Percentiles rank a stretch among this genome's conserved stretches.
phyloP scores from a whole-genome alignment of 2,329 filamentous ascomycete species.

The Trichoderma brevicompactum region DNA sequence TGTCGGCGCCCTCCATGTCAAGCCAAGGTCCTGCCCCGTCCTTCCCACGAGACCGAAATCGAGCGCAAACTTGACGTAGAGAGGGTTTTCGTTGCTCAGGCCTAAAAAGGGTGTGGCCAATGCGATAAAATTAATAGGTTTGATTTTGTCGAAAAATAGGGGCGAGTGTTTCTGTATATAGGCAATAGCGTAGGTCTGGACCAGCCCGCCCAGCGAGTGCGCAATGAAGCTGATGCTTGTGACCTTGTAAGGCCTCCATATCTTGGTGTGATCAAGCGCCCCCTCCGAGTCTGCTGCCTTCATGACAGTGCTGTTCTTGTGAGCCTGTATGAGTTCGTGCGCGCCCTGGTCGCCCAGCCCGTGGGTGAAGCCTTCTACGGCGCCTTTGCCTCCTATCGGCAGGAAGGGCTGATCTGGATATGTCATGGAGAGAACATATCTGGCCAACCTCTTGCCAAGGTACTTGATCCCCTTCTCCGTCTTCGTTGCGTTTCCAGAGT shows the following conservation, averaged over 20 bases:
- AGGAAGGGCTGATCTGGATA: conserved; percentile 92
- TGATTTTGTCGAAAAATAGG: conserved; percentile 82
- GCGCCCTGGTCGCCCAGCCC: conserved; percentile 46
- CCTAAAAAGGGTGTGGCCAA: conserved; percentile 88
- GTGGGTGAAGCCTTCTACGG: conserved; percentile 49
- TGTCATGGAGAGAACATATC: conserved; percentile 86
- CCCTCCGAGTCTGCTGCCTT: conserved; percentile 61
- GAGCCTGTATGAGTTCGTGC: conserved; percentile 53
- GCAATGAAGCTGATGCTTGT: conserved; percentile 95
- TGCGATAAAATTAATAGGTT: conserved; percentile 87
- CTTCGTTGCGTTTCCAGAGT: conserved; percentile 83
- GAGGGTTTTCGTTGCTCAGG: conserved; percentile 93
- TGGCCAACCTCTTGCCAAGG: conserved; percentile 89
- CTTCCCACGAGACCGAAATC: conserved; percentile 96
- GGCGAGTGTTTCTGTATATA: conserved; percentile 98
- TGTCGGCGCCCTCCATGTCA: conserved; percentile 91
- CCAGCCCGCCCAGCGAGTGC: conserved; percentile 85
- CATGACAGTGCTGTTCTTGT: conserved; percentile 63
- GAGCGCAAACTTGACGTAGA: conserved; percentile 95
- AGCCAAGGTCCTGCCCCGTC: conserved; percentile 90
- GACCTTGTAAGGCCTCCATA: conserved; percentile 72
- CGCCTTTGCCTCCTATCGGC: conserved; percentile 61
- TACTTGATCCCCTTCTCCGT: conserved; percentile 98
- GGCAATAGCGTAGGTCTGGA: conserved; percentile 92
- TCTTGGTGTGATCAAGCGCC: conserved; percentile 33